Conservation (phyloP, 2,329 filamentous ascomycete genomes). For the Colletotrichum melonis region DNA sequence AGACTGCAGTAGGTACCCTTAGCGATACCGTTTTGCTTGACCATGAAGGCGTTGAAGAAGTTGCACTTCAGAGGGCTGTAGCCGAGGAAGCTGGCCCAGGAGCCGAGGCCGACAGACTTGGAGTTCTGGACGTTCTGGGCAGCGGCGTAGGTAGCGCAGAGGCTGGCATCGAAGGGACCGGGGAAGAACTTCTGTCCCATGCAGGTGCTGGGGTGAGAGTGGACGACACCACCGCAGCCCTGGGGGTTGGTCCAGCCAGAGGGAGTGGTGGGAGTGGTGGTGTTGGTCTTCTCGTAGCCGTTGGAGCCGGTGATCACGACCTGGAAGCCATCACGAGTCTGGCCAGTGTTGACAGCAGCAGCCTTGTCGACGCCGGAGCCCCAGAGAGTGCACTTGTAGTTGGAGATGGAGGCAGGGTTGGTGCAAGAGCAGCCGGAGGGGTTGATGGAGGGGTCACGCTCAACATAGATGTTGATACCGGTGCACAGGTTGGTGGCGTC, state of each 20-base stretch:
- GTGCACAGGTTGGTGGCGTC: constrained; percentile 27
- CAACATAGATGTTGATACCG: constrained; percentile 31
- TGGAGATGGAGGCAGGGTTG: constrained; percentile 28
- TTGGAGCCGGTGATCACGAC: constrained; percentile 36
- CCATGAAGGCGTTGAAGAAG: constrained; percentile 36
- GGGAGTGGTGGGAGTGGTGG: constrained; percentile 15
- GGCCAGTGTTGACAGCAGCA: constrained; percentile 33
- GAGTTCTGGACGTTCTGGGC: constrained; percentile 26
- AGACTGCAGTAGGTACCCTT: constrained; percentile 35
- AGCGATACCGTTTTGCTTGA: constrained; percentile 29
- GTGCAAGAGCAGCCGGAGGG: constrained; percentile 21
- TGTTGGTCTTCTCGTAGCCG: constrained; percentile 36
- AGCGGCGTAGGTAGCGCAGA: constrained; percentile 30
- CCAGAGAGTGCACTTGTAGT: constrained; percentile 34
- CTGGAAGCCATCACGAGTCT: constrained; percentile 30
- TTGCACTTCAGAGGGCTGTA: constrained; percentile 31
- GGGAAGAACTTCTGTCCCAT: constrained; percentile 33
- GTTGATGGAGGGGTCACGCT: constrained; percentile 35
- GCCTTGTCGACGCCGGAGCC: constrained; percentile 29
- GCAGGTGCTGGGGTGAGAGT: constrained; percentile 29
- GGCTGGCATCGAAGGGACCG: constrained; percentile 21
- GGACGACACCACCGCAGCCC: constrained; percentile 10
- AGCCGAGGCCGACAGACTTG: constrained; percentile 10
- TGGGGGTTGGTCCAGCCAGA: constrained; percentile 32
- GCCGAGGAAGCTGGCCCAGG: constrained; percentile 15